These are phyloP conservation scores for Aspergillus phoenicis DNA, from an alignment of 2,329 filamentous ascomycete genomes.

Conservation along the genomic window DNA sequence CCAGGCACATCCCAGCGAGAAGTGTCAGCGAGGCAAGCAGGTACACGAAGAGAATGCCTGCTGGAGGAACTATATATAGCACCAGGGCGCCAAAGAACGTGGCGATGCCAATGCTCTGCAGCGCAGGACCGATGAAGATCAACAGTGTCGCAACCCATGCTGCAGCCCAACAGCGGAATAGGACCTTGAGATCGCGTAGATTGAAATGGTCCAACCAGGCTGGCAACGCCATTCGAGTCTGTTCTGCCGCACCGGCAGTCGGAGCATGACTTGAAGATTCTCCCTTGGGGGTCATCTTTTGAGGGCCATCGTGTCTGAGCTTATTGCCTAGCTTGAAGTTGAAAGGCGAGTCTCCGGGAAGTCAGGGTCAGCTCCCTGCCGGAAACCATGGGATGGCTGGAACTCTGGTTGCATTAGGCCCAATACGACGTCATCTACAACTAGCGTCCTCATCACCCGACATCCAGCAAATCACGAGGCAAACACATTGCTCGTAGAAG, in stretches of 20 bases:
- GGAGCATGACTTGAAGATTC: background rate
- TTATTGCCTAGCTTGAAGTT: background rate
- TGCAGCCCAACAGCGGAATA: conserved; percentile 52
- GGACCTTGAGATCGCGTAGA: conserved; percentile 48
- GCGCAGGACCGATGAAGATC: conserved; percentile 50
- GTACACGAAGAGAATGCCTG: conserved; percentile 51
- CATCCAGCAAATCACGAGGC: too few species aligned
- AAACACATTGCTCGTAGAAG: too few species aligned
- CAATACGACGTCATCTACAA: background rate
- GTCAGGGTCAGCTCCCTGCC: background rate
- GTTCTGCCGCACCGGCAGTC: background rate
- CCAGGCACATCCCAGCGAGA: conserved; percentile 51
- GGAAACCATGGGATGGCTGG: background rate
- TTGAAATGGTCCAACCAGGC: conserved; percentile 51
- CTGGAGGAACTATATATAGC: conserved; percentile 51
- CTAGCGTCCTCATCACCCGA: too few species aligned
- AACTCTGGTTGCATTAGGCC: background rate
- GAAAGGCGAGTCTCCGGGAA: too few species aligned
- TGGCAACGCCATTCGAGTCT: conserved; percentile 19
- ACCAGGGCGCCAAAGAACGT: conserved; percentile 51
- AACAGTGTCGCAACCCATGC: conserved; percentile 51
- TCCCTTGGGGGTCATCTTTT: background rate
- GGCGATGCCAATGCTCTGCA: conserved; percentile 46
- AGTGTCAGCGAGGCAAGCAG: conserved; percentile 48
- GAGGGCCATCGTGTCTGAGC: background rate